These are phyloP conservation scores for Populus hybrid DNA, from an alignment of 441 rosid genomes.

Conservation along the genomic window DNA sequence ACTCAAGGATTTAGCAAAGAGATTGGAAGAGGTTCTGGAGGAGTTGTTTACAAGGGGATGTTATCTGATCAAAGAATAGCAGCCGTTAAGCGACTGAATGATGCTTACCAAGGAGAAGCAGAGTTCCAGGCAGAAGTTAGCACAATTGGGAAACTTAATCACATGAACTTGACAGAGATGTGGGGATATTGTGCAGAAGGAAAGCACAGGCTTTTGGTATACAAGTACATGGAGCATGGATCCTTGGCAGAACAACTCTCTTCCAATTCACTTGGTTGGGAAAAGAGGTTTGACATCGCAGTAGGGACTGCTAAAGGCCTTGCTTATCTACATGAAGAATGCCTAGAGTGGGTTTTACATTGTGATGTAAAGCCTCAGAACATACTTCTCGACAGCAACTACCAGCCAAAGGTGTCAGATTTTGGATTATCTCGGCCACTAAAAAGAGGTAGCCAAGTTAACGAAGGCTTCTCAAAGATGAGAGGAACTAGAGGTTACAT, in stretches of 20 bases:
- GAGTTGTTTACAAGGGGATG: conserved; percentile 24
- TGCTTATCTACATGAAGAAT: conserved; percentile 39
- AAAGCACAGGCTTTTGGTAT: conserved; percentile 25
- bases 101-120: conserved; percentile 27
- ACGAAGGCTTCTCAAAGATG: conserved; percentile 27
- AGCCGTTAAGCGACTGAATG: conserved; percentile 19
- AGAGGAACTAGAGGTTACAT: conserved; percentile 43
- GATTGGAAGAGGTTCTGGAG: conserved; percentile 35
- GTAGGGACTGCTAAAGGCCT: conserved; percentile 30
- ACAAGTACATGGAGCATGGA: conserved; percentile 30
- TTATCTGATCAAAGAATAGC: conserved; percentile 21
- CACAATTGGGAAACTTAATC: conserved; percentile 31
- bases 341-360: conserved; percentile 39
- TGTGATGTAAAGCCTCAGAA: conserved; percentile 48
- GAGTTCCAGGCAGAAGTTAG: conserved; percentile 31
- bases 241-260: conserved; percentile 26
- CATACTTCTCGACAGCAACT: conserved; percentile 32
- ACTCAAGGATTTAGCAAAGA: conserved; percentile 22
- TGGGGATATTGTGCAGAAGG: conserved; percentile 37
- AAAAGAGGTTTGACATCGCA: conserved; percentile 27
- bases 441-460: not conserved
- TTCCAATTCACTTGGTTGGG: conserved; percentile 14
- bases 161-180: conserved; percentile 34
- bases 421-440: conserved; percentile 37
- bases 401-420: conserved; percentile 34